phyloP scores from a whole-genome alignment of 176 grass and related monocot species.

The Zoysia pacifica region DNA sequence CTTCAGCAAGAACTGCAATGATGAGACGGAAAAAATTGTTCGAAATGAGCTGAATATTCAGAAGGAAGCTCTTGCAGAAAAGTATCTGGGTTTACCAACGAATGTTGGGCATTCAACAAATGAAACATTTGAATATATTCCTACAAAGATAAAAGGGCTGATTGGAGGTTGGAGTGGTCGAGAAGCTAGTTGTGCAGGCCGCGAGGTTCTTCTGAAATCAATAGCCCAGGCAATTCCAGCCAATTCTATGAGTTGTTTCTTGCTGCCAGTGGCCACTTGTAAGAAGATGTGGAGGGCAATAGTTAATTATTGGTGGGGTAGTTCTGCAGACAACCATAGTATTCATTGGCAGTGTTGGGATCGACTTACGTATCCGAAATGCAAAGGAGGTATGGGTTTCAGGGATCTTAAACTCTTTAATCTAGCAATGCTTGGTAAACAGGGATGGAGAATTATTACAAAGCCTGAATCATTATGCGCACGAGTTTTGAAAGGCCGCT shows the following conservation, averaged over 20 bases:
- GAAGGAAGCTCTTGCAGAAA: neutral
- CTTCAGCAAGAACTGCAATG: too few relatives aligned
- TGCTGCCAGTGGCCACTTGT: neutral
- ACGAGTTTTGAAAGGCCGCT: neutral
- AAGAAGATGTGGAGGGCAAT: neutral
- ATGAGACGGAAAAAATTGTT: too few relatives aligned
- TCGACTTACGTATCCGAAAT: fast-evolving
- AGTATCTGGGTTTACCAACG: neutral
- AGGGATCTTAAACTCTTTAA: neutral
- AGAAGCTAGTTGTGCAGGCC: neutral
- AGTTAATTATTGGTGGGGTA: neutral
- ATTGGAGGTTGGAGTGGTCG: neutral
- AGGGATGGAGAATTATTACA: neutral
- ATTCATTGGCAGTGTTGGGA: neutral
- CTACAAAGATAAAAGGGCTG: fast-evolving
- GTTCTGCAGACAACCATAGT: neutral
- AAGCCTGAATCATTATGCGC: neutral
- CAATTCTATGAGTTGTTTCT: neutral
- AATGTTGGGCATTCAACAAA: neutral
- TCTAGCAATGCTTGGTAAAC: neutral
- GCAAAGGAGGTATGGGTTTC: neutral
- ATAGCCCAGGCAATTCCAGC: neutral
- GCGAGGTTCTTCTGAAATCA: neutral
- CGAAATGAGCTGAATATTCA: too few relatives aligned
- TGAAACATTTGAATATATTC: neutral